phyloP scores from a whole-genome alignment of 2,329 filamentous ascomycete species.

The Neofusicoccum sp. region DNA sequence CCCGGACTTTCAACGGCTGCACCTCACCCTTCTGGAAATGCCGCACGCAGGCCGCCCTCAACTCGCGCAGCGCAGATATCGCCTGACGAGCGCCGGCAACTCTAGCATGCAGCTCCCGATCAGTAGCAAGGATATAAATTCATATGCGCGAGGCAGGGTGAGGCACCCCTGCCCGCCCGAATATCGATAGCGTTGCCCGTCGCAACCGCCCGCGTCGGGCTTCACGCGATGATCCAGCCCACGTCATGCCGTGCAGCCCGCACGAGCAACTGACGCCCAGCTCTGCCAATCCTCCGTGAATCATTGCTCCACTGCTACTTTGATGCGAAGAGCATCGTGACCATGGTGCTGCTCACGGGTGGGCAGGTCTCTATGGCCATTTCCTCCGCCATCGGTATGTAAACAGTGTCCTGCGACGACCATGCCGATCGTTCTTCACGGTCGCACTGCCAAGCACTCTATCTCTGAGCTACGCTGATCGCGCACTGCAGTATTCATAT shows the following conservation, averaged over 20 bases:
- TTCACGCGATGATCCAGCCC: neutral
- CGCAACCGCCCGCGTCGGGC: neutral
- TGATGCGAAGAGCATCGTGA: neutral
- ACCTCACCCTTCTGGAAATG: neutral
- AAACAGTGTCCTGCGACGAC: neutral
- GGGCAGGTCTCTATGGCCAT: constrained; percentile 71
- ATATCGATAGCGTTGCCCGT: constrained; percentile 17
- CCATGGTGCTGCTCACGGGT: constrained; percentile 63
- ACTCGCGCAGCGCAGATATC: neutral
- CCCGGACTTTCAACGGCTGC: neutral
- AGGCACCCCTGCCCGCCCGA: neutral
- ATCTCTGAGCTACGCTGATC: neutral
- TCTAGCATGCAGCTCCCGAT: neutral
- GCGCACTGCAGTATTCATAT: constrained; percentile 62
- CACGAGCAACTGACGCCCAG: constrained; percentile 7
- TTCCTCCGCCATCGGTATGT: constrained; percentile 65
- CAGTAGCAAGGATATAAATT: neutral
- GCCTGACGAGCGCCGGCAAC: neutral
- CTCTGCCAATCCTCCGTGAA: constrained; percentile 1
- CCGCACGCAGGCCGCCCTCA: neutral
- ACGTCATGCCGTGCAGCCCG: neutral
- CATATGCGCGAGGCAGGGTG: neutral
- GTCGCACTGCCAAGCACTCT: constrained; percentile 5
- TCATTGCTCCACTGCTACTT: neutral
- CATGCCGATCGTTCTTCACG: neutral